phyloP scores from a whole-genome alignment of 192 early-diverging fungal genomes.

The Rhizophagus sp. region DNA sequence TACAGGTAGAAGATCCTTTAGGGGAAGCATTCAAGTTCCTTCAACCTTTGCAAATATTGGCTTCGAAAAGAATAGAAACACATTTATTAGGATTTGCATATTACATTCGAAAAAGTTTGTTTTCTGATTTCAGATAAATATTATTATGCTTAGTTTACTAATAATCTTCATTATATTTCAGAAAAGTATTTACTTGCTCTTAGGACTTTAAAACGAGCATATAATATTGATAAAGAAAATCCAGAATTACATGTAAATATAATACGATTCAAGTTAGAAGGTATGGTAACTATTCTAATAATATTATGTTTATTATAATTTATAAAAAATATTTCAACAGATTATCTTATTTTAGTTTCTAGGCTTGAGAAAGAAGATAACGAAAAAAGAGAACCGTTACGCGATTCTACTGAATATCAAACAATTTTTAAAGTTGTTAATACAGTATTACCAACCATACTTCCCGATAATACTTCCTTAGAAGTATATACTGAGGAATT shows the following conservation, averaged over 20 bases:
- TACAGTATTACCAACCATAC: slow-evolving; percentile 1
- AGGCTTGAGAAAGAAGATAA: not conserved
- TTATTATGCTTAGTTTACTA: not conserved
- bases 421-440: slow-evolving; percentile 20
- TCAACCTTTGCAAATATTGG: slow-evolving; percentile 63
- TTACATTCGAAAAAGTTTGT: slow-evolving; percentile 65
- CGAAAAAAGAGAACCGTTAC: not conserved
- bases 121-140: not conserved
- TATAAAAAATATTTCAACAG: not conserved
- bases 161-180: slow-evolving; percentile 27
- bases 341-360: not conserved
- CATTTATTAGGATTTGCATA: slow-evolving; percentile 67
- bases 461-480: slow-evolving; percentile 14
- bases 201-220: slow-evolving; percentile 55
- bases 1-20: slow-evolving; percentile 66
- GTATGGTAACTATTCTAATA: slow-evolving; percentile 27
- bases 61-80: slow-evolving; percentile 56
- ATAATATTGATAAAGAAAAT: slow-evolving; percentile 45
- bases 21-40: slow-evolving; percentile 78
- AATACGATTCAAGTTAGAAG: slow-evolving; percentile 47
- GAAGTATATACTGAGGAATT: slow-evolving; percentile 12
- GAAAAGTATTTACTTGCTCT: slow-evolving; percentile 71
- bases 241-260: slow-evolving; percentile 47
- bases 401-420: not conserved
- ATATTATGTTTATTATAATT: not conserved